Base-by-base conservation (phyloP, 2,329 filamentous ascomycete genomes). In the Hymenoscyphus albidus region DNA sequence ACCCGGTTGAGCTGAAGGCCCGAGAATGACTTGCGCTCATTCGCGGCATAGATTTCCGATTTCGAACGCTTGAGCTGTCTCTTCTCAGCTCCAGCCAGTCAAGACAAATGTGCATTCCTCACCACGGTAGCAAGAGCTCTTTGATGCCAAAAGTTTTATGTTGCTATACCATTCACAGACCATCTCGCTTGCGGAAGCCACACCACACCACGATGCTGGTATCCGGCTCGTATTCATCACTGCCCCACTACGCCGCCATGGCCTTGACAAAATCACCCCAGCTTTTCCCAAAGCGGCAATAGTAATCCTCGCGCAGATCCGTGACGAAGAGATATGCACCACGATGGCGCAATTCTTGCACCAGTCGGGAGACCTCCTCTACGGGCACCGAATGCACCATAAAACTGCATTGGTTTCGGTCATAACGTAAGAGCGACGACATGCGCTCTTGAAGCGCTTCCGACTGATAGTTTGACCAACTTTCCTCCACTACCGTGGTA, bases 401-500 rank as follows among this genome's bases (percentile, higher is more conserved):
- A 38, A 35, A 55, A 59, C 40, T 22, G 18, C 57, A 59, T 59
- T 32, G 42, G n/a, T 7, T 31, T 14, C 54, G 27, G 27, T 62
- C 61, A 57, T 62, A 62, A 35, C 61, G 61, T 6, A 62, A 22
- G 3, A 62, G 31, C 22, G 16, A 22, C n/a, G 51, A 57, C 51
- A 62, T 18, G 14, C 61, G 61, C 10, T 62, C 22, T 42, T 62
- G 61, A 38, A 62, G 31, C 2, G 32, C 51, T 18, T 12, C 22
- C 27, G 61, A 57, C 35, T 44, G 61, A 48, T 62, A 62, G 5
- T 10, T 35, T 10, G 51, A 54, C 18, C 56, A 62, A 38, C 61
- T 58, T 31, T 64, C 63, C 44, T 68, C 67, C 27, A 66, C 64
- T 7, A 68, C 61, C 10, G 66, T 61, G 22, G 62, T 63, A n/a